Conservation (phyloP, 108 stramenopile genomes). For the Nitzschia inconspicua region DNA sequence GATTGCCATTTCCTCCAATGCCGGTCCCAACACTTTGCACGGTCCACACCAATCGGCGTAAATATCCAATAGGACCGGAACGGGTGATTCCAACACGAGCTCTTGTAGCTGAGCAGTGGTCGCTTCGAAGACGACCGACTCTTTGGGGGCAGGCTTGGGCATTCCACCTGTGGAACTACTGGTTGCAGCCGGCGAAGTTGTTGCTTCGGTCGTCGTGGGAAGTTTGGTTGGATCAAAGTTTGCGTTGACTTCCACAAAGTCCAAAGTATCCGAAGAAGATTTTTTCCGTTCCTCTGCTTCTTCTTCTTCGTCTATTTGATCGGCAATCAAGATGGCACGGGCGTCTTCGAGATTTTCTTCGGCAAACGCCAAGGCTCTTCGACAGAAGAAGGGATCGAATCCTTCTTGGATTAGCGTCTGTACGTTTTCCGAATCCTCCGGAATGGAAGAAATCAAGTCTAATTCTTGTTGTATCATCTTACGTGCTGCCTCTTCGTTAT, state of each 20-base stretch:
- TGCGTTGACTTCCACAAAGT: slow-evolving; percentile 55
- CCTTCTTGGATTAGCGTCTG: slow-evolving; percentile 64
- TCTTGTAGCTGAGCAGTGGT: slow-evolving; percentile 67
- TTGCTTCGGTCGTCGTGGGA: slow-evolving; percentile 11
- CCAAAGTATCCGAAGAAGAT: slow-evolving; percentile 12
- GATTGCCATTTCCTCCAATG: slow-evolving; percentile 79
- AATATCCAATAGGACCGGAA: slow-evolving; percentile 81
- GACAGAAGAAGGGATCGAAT: slow-evolving; percentile 50
- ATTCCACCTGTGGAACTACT: slow-evolving; percentile 2
- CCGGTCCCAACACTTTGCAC: slow-evolving; percentile 80
- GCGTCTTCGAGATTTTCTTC: slow-evolving; percentile 77
- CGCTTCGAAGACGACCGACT: slow-evolving; percentile 79
- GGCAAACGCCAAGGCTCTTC: slow-evolving; percentile 78
- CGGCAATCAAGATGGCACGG: slow-evolving; percentile 82
- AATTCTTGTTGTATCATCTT: slow-evolving; percentile 68
- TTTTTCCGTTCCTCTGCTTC: slow-evolving; percentile 12
- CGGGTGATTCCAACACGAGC: slow-evolving; percentile 82
- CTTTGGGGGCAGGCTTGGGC: slow-evolving; percentile 56
- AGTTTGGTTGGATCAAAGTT: slow-evolving; percentile 72
- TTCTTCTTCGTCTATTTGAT: slow-evolving; percentile 70
- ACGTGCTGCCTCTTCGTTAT: slow-evolving; percentile 60
- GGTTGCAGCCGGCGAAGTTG: slow-evolving; percentile 22
- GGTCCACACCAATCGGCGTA: slow-evolving; percentile 84
- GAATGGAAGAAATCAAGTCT: slow-evolving; percentile 54
- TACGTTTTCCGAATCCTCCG: slow-evolving; percentile 58